Percentiles rank a stretch among this genome's conserved stretches.
Evolutionary conservation across 1,284 basidiomycete species (phyloP).

Genomic region (Fomitopsis betulina): DNA sequence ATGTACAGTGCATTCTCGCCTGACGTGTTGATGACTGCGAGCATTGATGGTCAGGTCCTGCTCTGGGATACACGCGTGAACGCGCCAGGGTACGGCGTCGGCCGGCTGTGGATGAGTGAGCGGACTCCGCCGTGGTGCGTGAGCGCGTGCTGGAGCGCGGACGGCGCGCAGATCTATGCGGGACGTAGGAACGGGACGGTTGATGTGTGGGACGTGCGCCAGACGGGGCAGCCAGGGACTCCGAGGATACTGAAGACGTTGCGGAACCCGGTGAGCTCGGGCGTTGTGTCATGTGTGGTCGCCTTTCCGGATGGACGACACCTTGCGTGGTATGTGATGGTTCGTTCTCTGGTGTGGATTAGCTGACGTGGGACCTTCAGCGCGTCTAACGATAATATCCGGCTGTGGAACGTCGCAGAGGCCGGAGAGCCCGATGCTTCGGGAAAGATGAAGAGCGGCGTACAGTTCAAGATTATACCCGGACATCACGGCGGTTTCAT

Average conservation of each 20-base stretch:
- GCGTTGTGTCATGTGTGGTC: constrained; percentile 87
- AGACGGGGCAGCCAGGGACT: constrained; percentile 51
- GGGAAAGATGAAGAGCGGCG: constrained; percentile 56
- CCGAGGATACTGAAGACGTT: constrained; percentile 79
- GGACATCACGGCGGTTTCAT: constrained; percentile 95
- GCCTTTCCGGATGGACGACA: constrained; percentile 89
- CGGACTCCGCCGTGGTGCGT: constrained; percentile 94
- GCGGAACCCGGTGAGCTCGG: constrained; percentile 84
- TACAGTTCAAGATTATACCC: constrained; percentile 93
- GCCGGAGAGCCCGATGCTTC: constrained; percentile 60
- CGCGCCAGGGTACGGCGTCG: constrained; percentile 64
- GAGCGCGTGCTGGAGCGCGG: constrained; percentile 84
- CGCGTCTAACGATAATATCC: constrained; percentile 90
- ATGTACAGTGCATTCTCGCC: constrained; percentile 68
- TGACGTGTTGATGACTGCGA: constrained; percentile 85
- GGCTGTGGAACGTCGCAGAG: constrained; percentile 90
- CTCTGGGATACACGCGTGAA: constrained; percentile 85
- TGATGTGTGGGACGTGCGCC: constrained; percentile 92
- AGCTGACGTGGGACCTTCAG: constrained; percentile 34
- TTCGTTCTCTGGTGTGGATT: neutral
- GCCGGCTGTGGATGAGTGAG: constrained; percentile 81
- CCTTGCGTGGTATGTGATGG: constrained; percentile 76
- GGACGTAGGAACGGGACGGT: constrained; percentile 89
- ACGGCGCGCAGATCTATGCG: constrained; percentile 87
- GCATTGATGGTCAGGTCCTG: constrained; percentile 90